A percentile compares a stretch with the other conserved stretches of the same genome.
Evolutionary conservation across 2,329 filamentous ascomycete genomes (phyloP).

Genomic region (Dactylellina haptotyla): DNA sequence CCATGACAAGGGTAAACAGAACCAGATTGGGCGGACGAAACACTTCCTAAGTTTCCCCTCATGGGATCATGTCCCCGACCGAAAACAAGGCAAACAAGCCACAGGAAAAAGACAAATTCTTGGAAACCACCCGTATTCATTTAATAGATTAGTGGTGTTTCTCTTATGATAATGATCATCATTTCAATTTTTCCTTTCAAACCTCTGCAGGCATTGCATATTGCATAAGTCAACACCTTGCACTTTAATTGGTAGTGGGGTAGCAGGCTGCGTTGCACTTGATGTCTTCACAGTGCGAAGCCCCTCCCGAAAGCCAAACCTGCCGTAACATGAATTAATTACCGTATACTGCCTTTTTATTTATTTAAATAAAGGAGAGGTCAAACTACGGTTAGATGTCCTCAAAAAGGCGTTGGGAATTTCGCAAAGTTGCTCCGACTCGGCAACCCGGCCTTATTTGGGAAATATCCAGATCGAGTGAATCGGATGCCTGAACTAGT

Average conservation of each 20-base stretch:
- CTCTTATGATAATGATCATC: conserved; percentile 50
- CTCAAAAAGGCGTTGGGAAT: background rate
- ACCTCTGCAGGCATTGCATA: conserved; percentile 49
- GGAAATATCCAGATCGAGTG: conserved; percentile 18
- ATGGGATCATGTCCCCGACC: conserved; percentile 24
- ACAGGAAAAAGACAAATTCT: conserved; percentile 37
- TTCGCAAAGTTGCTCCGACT: conserved; percentile 2
- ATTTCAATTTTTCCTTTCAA: conserved; percentile 41
- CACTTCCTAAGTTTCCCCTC: conserved; percentile 25
- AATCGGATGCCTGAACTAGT: conserved; percentile 17
- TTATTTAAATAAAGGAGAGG: conserved; percentile 1
- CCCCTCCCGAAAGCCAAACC: background rate
- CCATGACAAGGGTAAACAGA: conserved; percentile 37
- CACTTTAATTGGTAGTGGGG: conserved; percentile 45
- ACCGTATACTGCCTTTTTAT: conserved; percentile 2
- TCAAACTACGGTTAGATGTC: background rate
- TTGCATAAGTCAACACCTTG: conserved; percentile 44
- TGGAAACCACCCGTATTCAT: conserved; percentile 26
- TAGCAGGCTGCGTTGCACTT: conserved; percentile 47
- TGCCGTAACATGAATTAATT: conserved; percentile 18
- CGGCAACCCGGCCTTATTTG: conserved; percentile 21
- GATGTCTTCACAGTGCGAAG: conserved; percentile 8
- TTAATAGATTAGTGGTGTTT: conserved; percentile 26
- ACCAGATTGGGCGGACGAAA: conserved; percentile 33
- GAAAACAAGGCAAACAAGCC: conserved; percentile 52